Conservation (phyloP, 345 rosid species). For the Ceriops decandra region DNA sequence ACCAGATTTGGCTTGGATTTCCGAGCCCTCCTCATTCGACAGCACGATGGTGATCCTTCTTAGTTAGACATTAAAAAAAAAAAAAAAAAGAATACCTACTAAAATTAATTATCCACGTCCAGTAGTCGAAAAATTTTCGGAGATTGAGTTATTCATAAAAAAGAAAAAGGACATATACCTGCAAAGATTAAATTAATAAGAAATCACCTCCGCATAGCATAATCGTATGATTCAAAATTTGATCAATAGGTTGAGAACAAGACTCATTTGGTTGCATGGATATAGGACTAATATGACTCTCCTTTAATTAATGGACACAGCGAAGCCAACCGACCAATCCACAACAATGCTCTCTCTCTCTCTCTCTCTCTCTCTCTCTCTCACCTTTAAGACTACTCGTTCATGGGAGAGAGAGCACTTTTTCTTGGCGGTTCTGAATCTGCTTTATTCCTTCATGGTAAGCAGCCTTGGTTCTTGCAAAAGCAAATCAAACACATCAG, state of each 20-base stretch:
- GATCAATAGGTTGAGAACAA: background rate
- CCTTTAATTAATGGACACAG: background rate
- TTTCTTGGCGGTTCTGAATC: conserved; percentile 43
- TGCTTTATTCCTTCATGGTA: conserved; percentile 59
- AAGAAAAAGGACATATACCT: conserved; percentile 3
- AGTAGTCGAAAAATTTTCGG: too few relatives aligned
- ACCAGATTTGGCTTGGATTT: conserved; percentile 29
- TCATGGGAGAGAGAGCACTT: background rate
- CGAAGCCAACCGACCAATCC: conserved; percentile 23
- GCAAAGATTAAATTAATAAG: background rate
- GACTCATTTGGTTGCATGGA: too few relatives aligned
- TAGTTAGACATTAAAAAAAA: background rate
- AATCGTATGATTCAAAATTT: background rate
- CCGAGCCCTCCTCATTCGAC: conserved; percentile 23
- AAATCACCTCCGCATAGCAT: conserved; percentile 14
- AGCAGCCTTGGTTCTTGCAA: conserved; percentile 63
- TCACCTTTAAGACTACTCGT: background rate
- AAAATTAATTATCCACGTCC: too few relatives aligned
- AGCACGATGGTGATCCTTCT: background rate
- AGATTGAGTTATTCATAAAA: background rate
- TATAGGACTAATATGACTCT: background rate
- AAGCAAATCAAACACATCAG: conserved; percentile 29
- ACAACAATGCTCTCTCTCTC: background rate
- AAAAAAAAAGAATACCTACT: background rate
- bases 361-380: background rate